These are phyloP conservation scores for Ophiostoma australiae DNA, from an alignment of 2,329 filamentous ascomycete genomes.

Conservation along the genomic window DNA sequence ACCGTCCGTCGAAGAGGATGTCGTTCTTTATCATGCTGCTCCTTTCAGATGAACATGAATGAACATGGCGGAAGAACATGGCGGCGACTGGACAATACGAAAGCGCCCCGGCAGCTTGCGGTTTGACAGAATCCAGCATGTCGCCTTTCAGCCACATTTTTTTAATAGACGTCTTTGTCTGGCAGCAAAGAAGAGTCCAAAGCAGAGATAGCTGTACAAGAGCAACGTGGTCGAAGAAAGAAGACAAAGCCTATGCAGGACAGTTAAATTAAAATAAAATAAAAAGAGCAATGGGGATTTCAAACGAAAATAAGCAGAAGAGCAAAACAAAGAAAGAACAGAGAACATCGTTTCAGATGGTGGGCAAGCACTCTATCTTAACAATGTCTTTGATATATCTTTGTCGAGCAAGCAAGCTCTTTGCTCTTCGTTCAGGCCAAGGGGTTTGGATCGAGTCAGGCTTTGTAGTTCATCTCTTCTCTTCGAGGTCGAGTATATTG, in stretches of 20 bases:
- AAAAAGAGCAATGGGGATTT: neutral
- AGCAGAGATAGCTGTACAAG: neutral
- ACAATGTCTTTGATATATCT: neutral
- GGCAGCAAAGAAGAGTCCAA: neutral
- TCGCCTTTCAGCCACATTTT: neutral
- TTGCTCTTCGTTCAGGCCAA: neutral
- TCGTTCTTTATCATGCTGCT: neutral
- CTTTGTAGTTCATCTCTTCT: neutral
- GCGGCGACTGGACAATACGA: neutral
- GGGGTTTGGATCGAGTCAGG: neutral
- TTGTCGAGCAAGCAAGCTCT: neutral
- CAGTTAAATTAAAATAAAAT: neutral
- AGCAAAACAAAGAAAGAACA: neutral
- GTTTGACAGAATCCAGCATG: neutral
- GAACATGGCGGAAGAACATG: neutral
- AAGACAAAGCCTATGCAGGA: neutral
- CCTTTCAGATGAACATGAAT: neutral
- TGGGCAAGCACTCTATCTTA: neutral
- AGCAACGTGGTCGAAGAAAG: neutral
- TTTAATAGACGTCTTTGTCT: neutral
- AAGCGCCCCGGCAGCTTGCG: neutral
- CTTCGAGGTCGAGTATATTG: neutral
- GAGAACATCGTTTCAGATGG: neutral
- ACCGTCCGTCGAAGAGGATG: neutral
- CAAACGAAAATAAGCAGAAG: neutral